A percentile compares a stretch with the other conserved stretches of the same genome.
These are phyloP conservation scores for Alloascoidea africana DNA, from an alignment of 805 yeast species.

Conservation along the genomic window DNA sequence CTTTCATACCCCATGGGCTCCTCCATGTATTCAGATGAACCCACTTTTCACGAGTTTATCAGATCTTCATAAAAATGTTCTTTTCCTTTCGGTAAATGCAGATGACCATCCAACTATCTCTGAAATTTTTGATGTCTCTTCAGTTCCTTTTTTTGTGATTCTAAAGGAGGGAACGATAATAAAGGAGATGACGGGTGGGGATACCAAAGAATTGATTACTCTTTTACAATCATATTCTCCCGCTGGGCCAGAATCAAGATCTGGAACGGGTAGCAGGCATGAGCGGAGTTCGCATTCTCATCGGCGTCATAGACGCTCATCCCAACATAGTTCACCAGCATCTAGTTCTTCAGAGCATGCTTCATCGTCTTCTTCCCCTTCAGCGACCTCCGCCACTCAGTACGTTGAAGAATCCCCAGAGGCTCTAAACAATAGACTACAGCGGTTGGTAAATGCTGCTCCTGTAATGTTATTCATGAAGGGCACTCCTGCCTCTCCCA, in stretches of 20 bases:
- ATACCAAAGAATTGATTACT: slow-evolving; percentile 60
- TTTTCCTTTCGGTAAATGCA: slow-evolving; percentile 62
- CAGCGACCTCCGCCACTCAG: slow-evolving; percentile 4
- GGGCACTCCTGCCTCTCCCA: slow-evolving; percentile 80
- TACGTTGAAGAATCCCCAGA: slow-evolving; percentile 50
- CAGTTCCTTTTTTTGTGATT: slow-evolving; percentile 70
- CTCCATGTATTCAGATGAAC: slow-evolving; percentile 69
- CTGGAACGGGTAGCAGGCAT: slow-evolving; percentile 8
- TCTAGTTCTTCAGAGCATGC: slow-evolving; percentile 5
- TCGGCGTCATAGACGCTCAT: too few species aligned
- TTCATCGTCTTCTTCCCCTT: too few species aligned
- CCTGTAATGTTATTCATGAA: slow-evolving; percentile 85
- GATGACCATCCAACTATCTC: slow-evolving; percentile 60
- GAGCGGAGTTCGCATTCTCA: neutral
- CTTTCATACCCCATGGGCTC: slow-evolving; percentile 81
- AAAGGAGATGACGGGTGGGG: slow-evolving; percentile 71
- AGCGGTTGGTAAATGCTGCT: slow-evolving; percentile 63
- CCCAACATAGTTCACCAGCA: slow-evolving; percentile 8
- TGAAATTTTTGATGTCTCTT: slow-evolving; percentile 63
- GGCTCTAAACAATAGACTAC: slow-evolving; percentile 49
- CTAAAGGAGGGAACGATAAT: slow-evolving; percentile 60
- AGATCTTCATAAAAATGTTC: slow-evolving; percentile 33
- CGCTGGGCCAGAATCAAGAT: neutral
- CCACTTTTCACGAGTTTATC: slow-evolving; percentile 53
- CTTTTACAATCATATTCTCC: slow-evolving; percentile 32